Conservation (phyloP, 2,329 filamentous ascomycete genomes). For the Fonsecaea pedrosoi region DNA sequence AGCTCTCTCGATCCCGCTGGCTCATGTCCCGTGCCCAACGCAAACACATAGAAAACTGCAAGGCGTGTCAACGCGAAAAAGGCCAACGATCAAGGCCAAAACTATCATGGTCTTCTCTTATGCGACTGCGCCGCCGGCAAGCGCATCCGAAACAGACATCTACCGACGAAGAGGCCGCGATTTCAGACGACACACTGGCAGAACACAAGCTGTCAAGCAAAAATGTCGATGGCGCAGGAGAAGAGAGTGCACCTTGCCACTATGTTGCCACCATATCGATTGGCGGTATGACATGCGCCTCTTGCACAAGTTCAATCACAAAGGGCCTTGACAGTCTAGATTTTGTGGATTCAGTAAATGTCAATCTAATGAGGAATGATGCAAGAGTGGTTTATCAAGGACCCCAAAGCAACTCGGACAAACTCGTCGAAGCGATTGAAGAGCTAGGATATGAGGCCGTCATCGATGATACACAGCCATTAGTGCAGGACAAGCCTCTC, state of each 20-base stretch:
- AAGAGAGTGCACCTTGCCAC: slow-evolving; percentile 9
- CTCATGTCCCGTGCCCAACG: slow-evolving; percentile 39
- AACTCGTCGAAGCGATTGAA: slow-evolving; percentile 57
- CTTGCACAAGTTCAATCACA: slow-evolving; percentile 70
- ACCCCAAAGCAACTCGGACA: slow-evolving; percentile 52
- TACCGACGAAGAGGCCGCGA: slow-evolving; percentile 21
- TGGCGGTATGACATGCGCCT: slow-evolving; percentile 75
- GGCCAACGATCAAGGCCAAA: slow-evolving; percentile 38
- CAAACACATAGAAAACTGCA: slow-evolving; percentile 58
- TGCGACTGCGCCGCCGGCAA: slow-evolving; percentile 19
- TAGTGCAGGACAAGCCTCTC: neutral
- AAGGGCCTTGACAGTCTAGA: slow-evolving; percentile 63
- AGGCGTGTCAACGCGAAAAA: slow-evolving; percentile 55
- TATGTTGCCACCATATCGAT: slow-evolving; percentile 54
- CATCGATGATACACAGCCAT: slow-evolving; percentile 46
- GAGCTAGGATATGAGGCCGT: slow-evolving; percentile 57
- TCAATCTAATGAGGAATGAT: slow-evolving; percentile 73
- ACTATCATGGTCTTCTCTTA: slow-evolving; percentile 32
- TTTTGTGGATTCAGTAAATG: slow-evolving; percentile 64
- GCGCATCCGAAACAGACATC: slow-evolving; percentile 1
- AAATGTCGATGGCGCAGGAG: slow-evolving; percentile 23
- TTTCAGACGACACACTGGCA: slow-evolving; percentile 22
- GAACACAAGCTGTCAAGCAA: slow-evolving; percentile 23
- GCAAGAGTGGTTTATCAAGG: slow-evolving; percentile 66
- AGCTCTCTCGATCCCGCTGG: slow-evolving; percentile 22